phyloP scores from a whole-genome alignment of 75 land plant genomes.

The Azolla pinnata region DNA sequence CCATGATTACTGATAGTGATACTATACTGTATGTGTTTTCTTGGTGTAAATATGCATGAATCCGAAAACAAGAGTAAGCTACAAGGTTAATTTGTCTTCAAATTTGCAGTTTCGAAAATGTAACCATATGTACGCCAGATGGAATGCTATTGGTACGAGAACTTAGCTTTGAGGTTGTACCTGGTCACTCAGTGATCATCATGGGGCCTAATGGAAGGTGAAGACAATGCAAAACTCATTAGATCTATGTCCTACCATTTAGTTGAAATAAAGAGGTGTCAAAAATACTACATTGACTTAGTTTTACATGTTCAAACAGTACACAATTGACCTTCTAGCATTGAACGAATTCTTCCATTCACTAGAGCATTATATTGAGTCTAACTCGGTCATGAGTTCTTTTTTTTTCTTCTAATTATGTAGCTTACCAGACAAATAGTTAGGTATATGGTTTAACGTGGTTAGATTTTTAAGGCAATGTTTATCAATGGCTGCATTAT shows the following conservation, averaged over 20 bases:
- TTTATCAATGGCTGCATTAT: background rate
- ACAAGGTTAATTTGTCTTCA: background rate
- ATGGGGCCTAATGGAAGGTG: slow-evolving; percentile 48
- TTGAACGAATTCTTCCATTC: too few species aligned
- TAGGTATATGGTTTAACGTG: too few species aligned
- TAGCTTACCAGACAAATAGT: too few species aligned
- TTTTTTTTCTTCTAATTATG: too few species aligned
- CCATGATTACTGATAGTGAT: slow-evolving; percentile 2
- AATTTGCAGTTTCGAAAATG: slow-evolving; percentile 30
- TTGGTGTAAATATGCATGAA: background rate
- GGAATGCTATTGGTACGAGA: slow-evolving; percentile 31
- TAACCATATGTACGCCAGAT: slow-evolving; percentile 34
- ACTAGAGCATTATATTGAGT: too few species aligned
- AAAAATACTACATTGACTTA: too few species aligned
- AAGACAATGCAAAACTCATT: too few species aligned
- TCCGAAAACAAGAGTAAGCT: background rate
- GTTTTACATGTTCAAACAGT: too few species aligned
- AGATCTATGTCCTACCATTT: too few species aligned
- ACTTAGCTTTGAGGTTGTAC: slow-evolving; percentile 31
- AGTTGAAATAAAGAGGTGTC: too few species aligned
- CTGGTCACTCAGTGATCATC: slow-evolving; percentile 30
- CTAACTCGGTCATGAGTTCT: too few species aligned
- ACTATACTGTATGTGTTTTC: background rate
- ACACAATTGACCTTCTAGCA: too few species aligned
- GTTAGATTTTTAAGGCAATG: background rate